Conservation (phyloP, 352 stramenopile species). For the Phytopythium boreale region DNA sequence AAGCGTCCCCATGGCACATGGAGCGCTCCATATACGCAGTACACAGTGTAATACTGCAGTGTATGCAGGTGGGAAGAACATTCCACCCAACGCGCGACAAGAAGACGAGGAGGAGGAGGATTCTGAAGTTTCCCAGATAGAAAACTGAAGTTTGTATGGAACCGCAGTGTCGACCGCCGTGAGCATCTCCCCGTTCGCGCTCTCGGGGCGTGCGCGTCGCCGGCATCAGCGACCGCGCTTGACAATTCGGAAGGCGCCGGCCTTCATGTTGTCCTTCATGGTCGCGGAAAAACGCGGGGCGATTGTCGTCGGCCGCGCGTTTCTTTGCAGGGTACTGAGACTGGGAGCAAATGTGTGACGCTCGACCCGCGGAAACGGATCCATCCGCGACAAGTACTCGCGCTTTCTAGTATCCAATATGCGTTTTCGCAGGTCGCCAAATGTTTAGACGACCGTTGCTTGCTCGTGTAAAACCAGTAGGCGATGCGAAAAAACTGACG, state of each 20-base stretch:
- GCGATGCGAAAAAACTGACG: neutral
- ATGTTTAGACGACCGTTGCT: neutral
- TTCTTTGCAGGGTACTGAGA: neutral
- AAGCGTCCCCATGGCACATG: neutral
- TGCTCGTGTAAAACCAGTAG: slow-evolving; percentile 5
- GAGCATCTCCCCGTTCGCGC: neutral
- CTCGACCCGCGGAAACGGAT: neutral
- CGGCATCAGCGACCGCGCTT: neutral
- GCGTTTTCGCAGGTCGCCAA: neutral
- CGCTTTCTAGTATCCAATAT: neutral
- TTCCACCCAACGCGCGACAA: too few species aligned
- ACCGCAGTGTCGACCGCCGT: neutral
- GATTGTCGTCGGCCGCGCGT: neutral
- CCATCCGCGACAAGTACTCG: neutral
- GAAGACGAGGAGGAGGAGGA: neutral
- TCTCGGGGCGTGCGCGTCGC: neutral
- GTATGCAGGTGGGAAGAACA: too few species aligned
- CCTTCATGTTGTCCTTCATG: neutral
- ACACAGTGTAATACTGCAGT: too few species aligned
- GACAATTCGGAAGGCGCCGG: neutral
- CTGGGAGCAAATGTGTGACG: neutral
- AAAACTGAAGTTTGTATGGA: neutral
- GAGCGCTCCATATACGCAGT: too few species aligned
- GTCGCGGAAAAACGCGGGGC: neutral
- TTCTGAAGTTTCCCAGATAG: neutral